A percentile compares a stretch with the other conserved stretches of the same genome.
Evolutionary conservation across 108 stramenopile species (phyloP).

Genomic region (Discostella stelligeroides): DNA sequence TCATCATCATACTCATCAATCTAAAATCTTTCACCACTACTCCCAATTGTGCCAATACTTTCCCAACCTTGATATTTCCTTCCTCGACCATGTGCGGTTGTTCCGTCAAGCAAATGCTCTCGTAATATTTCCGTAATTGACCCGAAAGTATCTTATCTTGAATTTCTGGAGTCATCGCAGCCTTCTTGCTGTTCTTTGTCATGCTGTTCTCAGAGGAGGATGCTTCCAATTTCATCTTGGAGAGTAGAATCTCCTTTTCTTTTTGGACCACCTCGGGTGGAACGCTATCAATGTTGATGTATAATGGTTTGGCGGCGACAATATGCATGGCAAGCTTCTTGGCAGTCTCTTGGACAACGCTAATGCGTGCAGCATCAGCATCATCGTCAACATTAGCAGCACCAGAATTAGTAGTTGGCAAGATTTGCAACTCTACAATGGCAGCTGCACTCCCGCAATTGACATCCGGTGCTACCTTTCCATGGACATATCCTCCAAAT

Average conservation of each 20-base stretch:
- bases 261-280: constrained; percentile 66
- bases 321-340: constrained; percentile 95
- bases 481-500: constrained; percentile 77
- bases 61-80: constrained; percentile 66
- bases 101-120: constrained; percentile 67
- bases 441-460: constrained; percentile 75
- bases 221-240: constrained; percentile 59
- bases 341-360: constrained; percentile 53
- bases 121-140: constrained; percentile 76
- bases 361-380: constrained; percentile 13
- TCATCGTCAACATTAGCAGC: constrained; percentile 17
- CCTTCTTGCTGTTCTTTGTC: constrained; percentile 26
- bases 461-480: constrained; percentile 43
- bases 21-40: constrained; percentile 34
- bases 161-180: constrained; percentile 77
- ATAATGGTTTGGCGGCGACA: constrained; percentile 87
- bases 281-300: constrained; percentile 62
- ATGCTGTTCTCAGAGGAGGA: too few species aligned
- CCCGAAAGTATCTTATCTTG: constrained; percentile 80
- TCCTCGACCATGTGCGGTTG: constrained; percentile 85
- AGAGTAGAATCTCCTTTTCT: constrained; percentile 67
- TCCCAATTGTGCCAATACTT: constrained; percentile 26
- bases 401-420: too few species aligned
- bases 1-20: constrained; percentile 13
- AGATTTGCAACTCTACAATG: constrained; percentile 57